Evolutionary conservation across 306 rosid genomes (phyloP), one percentile per base, ranked within the genome.

Genomic region (Amphicarpaea edgeworthii): DNA sequence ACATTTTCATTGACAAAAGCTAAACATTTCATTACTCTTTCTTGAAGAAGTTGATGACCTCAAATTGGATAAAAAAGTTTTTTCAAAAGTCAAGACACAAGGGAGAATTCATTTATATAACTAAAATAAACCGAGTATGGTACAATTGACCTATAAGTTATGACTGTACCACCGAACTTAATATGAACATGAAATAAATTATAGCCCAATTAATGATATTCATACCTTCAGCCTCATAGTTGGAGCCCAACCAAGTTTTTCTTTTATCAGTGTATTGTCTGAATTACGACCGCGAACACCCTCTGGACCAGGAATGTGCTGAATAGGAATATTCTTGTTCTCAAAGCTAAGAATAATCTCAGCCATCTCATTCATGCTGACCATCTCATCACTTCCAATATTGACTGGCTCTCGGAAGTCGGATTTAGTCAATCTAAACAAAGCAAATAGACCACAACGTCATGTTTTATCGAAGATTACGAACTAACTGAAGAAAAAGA

Each of bases 181-280:
- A 32, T 65, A 37, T 8, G 7, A 60, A 32, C 50, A 30, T 3
- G 21, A 12, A 12, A 64, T 30, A 60, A 40, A 58, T 60, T 63
- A 54, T 34, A 77, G 7, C 12, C 10, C 50, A 20, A 30, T 12
- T 60, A 34, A 46, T 21, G 26, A 4, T 20, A 68, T 7, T 16
- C 38, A 54, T 91, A 96, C 99, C 99, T 96, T 96, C 89, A 96
- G 84, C 79, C 59, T 89, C 98, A 96, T 96, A 42, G 96, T 88
- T 30, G 99, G 99, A 75, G 98, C 97, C 99, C 99, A 96, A 32
- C 99, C 99, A 76, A 96, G 99, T 83, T 96, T 92, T 89, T 96
- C 99, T 82, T 96, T 96, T 51, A 96, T 96, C 41, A 96, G 90
- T 1, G 93, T 92, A 68, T 96, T 96, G 91, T 96, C 98, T 2